Evolutionary conservation across 148 eudicot species (phyloP).

Genomic region (Nyssa sinensis): DNA sequence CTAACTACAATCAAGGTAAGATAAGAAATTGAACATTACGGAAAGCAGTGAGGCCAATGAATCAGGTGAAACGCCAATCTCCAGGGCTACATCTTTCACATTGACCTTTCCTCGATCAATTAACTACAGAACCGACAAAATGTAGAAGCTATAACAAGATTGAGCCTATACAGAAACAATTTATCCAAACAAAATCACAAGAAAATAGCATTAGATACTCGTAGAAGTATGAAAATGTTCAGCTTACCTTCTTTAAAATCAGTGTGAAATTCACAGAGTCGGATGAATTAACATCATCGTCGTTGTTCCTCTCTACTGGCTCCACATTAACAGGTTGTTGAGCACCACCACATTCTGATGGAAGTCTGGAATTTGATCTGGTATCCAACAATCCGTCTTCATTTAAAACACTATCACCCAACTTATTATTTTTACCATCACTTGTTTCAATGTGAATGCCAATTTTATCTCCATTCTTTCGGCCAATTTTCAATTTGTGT

Average conservation of each 20-base stretch:
- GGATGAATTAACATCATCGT: constrained; percentile 35
- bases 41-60: constrained; percentile 52
- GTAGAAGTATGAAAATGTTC: not conserved
- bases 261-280: constrained; percentile 38
- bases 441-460: constrained; percentile 30
- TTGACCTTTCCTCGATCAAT: constrained; percentile 70
- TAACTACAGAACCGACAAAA: constrained; percentile 45
- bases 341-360: constrained; percentile 33
- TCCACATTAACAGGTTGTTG: constrained; percentile 28
- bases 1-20: constrained; percentile 17
- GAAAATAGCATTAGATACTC: not conserved
- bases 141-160: not conserved
- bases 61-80: constrained; percentile 60
- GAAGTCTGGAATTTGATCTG: constrained; percentile 29
- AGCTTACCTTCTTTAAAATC: constrained; percentile 68
- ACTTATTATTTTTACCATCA: constrained; percentile 25
- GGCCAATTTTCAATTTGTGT: constrained; percentile 49
- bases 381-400: constrained; percentile 28
- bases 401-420: constrained; percentile 27
- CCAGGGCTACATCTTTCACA: constrained; percentile 64
- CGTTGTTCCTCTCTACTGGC: constrained; percentile 16
- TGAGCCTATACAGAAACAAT: constrained; percentile 1
- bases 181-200: not conserved
- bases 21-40: constrained; percentile 43
- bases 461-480: constrained; percentile 55